Evolutionary conservation across 768 basidiomycete genomes (phyloP).

Genomic region (Pleurotus tuber-regium): DNA sequence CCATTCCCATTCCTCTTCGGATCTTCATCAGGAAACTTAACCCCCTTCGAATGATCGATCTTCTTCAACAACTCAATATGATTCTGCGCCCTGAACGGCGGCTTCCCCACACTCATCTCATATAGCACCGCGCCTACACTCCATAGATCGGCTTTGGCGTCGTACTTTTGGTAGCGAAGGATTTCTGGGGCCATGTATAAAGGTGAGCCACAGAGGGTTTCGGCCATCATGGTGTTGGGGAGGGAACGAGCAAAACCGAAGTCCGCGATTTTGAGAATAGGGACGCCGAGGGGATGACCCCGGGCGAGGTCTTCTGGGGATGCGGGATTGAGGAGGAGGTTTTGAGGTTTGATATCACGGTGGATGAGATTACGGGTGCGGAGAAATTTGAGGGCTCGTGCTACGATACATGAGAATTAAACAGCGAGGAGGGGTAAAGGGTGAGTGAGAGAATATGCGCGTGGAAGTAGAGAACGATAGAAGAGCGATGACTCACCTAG

Average conservation of each 20-base stretch:
- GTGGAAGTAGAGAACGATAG: too few relatives aligned
- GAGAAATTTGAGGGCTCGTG: conserved; percentile 90
- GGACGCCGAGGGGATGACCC: conserved; percentile 90
- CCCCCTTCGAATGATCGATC: conserved; percentile 88
- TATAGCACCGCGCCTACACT: conserved; percentile 95
- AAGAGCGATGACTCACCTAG: conserved; percentile 51
- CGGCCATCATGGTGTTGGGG: conserved; percentile 91
- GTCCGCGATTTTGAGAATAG: conserved; percentile 95
- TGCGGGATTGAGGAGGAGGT: conserved; percentile 85
- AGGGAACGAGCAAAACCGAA: conserved; percentile 96
- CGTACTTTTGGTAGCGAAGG: conserved; percentile 94
- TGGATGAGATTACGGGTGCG: conserved; percentile 89
- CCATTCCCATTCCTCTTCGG: conserved; percentile 48
- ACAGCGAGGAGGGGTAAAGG: conserved; percentile 2
- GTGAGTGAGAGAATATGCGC: neutral
- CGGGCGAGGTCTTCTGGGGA: conserved; percentile 74
- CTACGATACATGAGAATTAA: conserved; percentile 35
- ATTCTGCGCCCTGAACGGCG: conserved; percentile 94
- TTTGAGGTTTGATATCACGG: conserved; percentile 96
- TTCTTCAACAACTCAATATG: conserved; percentile 93
- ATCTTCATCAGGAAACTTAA: conserved; percentile 94
- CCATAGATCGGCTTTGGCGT: conserved; percentile 98
- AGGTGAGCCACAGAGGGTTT: conserved; percentile 97
- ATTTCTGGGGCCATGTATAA: conserved; percentile 99
- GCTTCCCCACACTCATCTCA: conserved; percentile 91